phyloP scores from a whole-genome alignment of 1,284 basidiomycete species.

The Apiotrichum brassicae region DNA sequence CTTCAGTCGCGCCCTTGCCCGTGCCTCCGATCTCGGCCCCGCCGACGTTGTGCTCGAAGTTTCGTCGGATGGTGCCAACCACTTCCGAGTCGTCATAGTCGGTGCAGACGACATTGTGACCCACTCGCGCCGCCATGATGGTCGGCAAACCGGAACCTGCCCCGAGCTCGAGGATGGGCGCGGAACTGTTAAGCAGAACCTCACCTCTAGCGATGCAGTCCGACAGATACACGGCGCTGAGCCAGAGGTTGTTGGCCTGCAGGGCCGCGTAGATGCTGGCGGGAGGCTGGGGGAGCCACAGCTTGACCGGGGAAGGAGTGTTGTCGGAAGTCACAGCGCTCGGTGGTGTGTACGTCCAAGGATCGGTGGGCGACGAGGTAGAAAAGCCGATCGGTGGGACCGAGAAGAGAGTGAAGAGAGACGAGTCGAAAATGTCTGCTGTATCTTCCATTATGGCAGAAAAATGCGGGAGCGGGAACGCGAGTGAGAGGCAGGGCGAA shows the following conservation, averaged over 20 bases:
- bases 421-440: constrained; percentile 35
- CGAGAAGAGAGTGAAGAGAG: constrained; percentile 32
- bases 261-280: constrained; percentile 34
- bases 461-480: background rate
- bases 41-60: constrained; percentile 16
- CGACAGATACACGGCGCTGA: constrained; percentile 38
- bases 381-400: constrained; percentile 39
- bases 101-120: constrained; percentile 28
- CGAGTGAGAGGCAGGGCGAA: no score
- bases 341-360: constrained; percentile 24
- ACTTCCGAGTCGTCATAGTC: constrained; percentile 41
- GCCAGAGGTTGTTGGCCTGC: constrained; percentile 45
- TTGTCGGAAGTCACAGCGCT: background rate
- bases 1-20: background rate
- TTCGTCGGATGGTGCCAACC: constrained; percentile 23
- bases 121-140: constrained; percentile 23
- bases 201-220: constrained; percentile 25
- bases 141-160: constrained; percentile 40
- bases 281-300: constrained; percentile 35
- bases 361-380: constrained; percentile 9
- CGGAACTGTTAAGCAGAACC: background rate
- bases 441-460: background rate
- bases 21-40: background rate
- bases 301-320: constrained; percentile 11
- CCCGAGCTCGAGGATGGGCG: constrained; percentile 37